Conservation (phyloP, 148 eudicot species). For the Bassia scoparia region DNA sequence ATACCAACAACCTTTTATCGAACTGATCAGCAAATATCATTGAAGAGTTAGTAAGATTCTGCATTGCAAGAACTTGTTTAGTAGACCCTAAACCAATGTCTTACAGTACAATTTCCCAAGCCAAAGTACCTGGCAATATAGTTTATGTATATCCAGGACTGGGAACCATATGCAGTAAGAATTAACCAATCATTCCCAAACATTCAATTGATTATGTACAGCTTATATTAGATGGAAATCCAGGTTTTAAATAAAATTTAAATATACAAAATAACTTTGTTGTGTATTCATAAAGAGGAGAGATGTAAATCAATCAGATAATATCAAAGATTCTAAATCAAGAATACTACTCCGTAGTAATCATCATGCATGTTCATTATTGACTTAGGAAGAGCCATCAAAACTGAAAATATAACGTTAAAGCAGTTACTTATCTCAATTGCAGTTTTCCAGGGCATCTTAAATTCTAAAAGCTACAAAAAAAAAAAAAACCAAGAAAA, state of each 20-base stretch:
- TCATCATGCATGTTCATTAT: conserved; percentile 36
- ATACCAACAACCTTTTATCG: background rate
- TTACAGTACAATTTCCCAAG: background rate
- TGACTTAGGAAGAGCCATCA: conserved; percentile 26
- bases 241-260: background rate
- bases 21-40: background rate
- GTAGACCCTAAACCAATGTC: background rate
- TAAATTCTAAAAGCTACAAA: too few species aligned
- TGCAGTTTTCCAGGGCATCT: conserved; percentile 25
- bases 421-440: conserved; percentile 22
- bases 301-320: conserved; percentile 7
- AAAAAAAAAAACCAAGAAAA: conserved; percentile 31
- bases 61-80: background rate
- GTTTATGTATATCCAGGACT: background rate
- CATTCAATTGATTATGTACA: background rate
- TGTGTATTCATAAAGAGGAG: background rate
- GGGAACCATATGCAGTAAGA: conserved; percentile 1
- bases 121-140: background rate
- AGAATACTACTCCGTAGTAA: conserved; percentile 33
- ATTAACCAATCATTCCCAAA: background rate
- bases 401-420: conserved; percentile 17
- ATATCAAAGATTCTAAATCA: conserved; percentile 18
- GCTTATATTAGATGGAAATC: conserved; percentile 9
- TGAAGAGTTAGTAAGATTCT: background rate
- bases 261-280: background rate